A percentile compares a stretch with the other conserved stretches of the same genome.
These are phyloP conservation scores for Avena atlantica DNA, from an alignment of 176 grass and related monocot genomes.

Conservation along the genomic window DNA sequence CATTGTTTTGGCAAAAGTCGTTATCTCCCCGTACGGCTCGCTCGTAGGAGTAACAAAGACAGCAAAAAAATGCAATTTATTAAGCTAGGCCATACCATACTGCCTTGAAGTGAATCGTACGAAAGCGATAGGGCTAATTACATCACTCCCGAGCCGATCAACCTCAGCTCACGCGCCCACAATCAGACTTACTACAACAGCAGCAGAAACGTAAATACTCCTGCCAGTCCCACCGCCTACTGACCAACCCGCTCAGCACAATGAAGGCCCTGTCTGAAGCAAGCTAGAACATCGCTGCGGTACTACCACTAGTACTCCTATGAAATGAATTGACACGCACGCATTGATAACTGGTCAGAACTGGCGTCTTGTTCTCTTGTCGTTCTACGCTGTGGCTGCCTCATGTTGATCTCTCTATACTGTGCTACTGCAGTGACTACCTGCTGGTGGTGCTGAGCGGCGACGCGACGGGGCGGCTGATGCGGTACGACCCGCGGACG, in stretches of 20 bases:
- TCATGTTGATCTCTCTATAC: too few relatives aligned
- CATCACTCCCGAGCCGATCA: neutral
- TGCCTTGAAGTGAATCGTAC: neutral
- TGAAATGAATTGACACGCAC: neutral
- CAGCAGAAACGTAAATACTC: constrained; percentile 3
- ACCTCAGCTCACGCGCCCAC: neutral
- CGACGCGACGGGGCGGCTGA: constrained; percentile 69
- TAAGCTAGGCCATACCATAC: neutral
- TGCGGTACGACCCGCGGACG: constrained; percentile 61
- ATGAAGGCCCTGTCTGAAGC: neutral
- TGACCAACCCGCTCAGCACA: neutral
- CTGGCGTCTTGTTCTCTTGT: neutral
- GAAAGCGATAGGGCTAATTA: neutral
- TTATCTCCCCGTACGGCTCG: neutral
- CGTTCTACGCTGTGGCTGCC: constrained; percentile 30
- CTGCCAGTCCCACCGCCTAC: neutral
- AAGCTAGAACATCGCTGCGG: neutral
- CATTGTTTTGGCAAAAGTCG: neutral
- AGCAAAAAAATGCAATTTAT: neutral
- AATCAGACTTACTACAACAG: too few relatives aligned
- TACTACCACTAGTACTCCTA: neutral
- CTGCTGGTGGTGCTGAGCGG: constrained; percentile 49
- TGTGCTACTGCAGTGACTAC: constrained; percentile 52
- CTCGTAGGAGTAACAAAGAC: neutral
- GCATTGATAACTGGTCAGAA: neutral